Conservation (phyloP, 768 basidiomycete species). For the Rhodosporidiobolus odoratus region DNA sequence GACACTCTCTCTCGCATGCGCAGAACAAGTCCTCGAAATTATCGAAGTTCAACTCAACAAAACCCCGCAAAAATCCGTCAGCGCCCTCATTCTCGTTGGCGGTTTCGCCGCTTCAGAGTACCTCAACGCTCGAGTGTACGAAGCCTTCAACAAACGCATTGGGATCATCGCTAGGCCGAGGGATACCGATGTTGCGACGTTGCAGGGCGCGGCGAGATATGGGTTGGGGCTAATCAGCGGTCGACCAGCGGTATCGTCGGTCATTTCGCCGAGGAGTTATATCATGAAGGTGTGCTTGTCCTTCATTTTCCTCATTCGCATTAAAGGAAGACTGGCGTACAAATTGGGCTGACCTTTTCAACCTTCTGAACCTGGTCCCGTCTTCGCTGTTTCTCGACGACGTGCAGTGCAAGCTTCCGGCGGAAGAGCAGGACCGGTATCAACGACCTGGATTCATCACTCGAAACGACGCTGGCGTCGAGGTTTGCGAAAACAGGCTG, state of each 20-base stretch:
- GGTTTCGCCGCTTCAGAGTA: slow-evolving; percentile 82
- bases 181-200: too few species aligned
- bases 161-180: slow-evolving; percentile 71
- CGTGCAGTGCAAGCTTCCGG: slow-evolving; percentile 70
- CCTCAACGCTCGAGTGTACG: slow-evolving; percentile 65
- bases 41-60: slow-evolving; percentile 65
- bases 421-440: slow-evolving; percentile 72
- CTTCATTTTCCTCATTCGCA: too few species aligned
- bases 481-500: slow-evolving; percentile 79
- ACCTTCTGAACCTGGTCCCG: too few species aligned
- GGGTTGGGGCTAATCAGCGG: slow-evolving; percentile 51
- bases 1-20: background rate
- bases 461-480: slow-evolving; percentile 66
- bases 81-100: slow-evolving; percentile 82
- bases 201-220: too few species aligned
- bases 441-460: slow-evolving; percentile 71
- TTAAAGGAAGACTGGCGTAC: background rate
- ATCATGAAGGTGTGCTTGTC: slow-evolving; percentile 20
- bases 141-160: slow-evolving; percentile 57
- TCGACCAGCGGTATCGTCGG: slow-evolving; percentile 11
- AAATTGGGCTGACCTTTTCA: too few species aligned
- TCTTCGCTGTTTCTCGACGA: background rate
- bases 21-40: slow-evolving; percentile 62
- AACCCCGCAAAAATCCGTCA: slow-evolving; percentile 53
- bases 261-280: slow-evolving; percentile 26